Evolutionary conservation across 2,329 filamentous ascomycete species (phyloP).

Genomic region (Fusarium pseudonygamai): DNA sequence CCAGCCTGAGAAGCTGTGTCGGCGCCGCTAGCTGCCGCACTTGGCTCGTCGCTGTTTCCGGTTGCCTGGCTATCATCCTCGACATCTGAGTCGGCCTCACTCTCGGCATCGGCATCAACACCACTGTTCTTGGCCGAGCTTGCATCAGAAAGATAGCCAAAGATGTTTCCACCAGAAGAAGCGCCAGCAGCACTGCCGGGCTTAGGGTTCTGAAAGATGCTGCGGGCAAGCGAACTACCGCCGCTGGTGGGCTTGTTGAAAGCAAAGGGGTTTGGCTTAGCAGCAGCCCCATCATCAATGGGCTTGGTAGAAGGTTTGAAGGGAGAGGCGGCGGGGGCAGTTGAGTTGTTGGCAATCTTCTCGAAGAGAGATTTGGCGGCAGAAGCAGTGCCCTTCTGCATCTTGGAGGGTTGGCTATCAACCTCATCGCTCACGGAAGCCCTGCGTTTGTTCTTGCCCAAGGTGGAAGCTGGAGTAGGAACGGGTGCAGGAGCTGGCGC

Average conservation of each 20-base stretch:
- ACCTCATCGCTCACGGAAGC: constrained; percentile 56
- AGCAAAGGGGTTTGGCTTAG: constrained; percentile 48
- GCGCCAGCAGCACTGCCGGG: constrained; percentile 37
- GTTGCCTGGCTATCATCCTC: constrained; percentile 54
- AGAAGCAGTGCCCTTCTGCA: constrained; percentile 61
- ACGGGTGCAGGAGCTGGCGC: constrained; percentile 50
- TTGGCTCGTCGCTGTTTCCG: constrained; percentile 55
- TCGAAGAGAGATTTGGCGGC: constrained; percentile 66
- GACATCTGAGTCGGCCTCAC: constrained; percentile 55
- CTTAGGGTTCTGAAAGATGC: constrained; percentile 55
- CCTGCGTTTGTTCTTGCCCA: constrained; percentile 64
- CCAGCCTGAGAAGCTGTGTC: constrained; percentile 51
- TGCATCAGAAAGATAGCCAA: constrained; percentile 67
- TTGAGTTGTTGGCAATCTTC: constrained; percentile 63
- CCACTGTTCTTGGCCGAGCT: constrained; percentile 66
- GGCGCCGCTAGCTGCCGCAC: constrained; percentile 53
- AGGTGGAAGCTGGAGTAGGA: constrained; percentile 40
- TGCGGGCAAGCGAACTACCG: constrained; percentile 49
- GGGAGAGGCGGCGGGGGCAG: constrained; percentile 47
- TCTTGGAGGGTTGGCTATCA: constrained; percentile 61
- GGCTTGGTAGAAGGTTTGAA: constrained; percentile 46
- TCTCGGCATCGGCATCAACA: constrained; percentile 58
- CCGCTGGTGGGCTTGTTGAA: constrained; percentile 50
- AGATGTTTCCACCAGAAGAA: constrained; percentile 60
- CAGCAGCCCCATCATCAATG: constrained; percentile 38